phyloP scores from a whole-genome alignment of 106 monocot species.

The Allium cepa region DNA sequence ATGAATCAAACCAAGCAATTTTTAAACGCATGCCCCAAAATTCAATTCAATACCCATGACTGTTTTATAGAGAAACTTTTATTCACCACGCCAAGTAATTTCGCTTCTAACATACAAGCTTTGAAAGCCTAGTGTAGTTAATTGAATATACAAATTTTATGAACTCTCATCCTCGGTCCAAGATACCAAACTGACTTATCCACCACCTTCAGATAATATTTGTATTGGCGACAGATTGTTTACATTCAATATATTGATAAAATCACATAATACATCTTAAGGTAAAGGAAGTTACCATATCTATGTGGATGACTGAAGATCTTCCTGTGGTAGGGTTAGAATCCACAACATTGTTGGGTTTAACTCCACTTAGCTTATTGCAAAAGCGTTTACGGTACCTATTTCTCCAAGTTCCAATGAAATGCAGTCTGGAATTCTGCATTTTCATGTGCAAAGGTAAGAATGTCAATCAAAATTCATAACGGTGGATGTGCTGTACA shows the following conservation, averaged over 20 bases:
- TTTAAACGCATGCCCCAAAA: too few species aligned
- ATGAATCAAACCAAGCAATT: too few species aligned
- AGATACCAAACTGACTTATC: too few species aligned
- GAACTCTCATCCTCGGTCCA: too few species aligned
- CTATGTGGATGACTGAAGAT: slow-evolving; percentile 65
- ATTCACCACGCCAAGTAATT: too few species aligned
- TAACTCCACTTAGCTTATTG: slow-evolving; percentile 12
- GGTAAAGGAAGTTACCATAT: slow-evolving; percentile 63
- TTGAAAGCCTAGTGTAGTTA: too few species aligned
- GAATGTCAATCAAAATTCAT: not conserved
- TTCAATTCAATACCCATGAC: too few species aligned
- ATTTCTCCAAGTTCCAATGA: slow-evolving; percentile 97
- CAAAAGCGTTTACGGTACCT: slow-evolving; percentile 69
- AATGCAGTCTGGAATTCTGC: slow-evolving; percentile 87
- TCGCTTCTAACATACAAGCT: too few species aligned
- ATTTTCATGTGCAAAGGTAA: not conserved
- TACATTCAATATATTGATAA: not conserved
- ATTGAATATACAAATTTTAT: too few species aligned
- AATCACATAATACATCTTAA: not conserved
- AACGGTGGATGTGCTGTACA: not conserved
- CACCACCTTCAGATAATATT: too few species aligned
- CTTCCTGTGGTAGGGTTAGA: slow-evolving; percentile 5
- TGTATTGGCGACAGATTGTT: too few species aligned
- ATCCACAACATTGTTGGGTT: slow-evolving; percentile 13
- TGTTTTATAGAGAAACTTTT: too few species aligned